Conservation (phyloP, 2,329 filamentous ascomycete genomes). For the Cladobotryum protrusum region DNA sequence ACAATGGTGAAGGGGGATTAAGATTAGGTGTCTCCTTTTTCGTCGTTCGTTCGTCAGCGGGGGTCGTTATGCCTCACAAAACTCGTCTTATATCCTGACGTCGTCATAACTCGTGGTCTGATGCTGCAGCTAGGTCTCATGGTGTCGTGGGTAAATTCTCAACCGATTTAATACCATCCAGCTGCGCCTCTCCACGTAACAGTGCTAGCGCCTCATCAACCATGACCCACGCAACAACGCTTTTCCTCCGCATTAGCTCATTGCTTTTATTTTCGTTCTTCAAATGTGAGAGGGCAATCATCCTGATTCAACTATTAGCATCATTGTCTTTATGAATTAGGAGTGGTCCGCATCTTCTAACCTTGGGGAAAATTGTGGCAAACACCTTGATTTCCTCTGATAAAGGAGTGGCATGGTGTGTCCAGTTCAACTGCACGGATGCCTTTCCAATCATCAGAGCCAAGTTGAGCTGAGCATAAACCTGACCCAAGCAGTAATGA, state of each 20-base stretch:
- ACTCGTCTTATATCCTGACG: slow-evolving; percentile 10
- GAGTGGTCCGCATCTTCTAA: slow-evolving; percentile 41
- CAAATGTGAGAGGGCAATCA: slow-evolving; percentile 74
- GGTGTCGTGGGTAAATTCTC: neutral
- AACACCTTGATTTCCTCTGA: slow-evolving; percentile 98
- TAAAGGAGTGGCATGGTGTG: slow-evolving; percentile 72
- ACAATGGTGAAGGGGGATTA: slow-evolving; percentile 9
- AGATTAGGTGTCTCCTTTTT: slow-evolving; percentile 5
- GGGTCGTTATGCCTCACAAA: slow-evolving; percentile 4
- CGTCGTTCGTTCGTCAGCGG: slow-evolving; percentile 1
- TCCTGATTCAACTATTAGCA: slow-evolving; percentile 46
- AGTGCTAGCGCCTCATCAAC: too few species aligned
- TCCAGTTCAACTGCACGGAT: slow-evolving; percentile 80
- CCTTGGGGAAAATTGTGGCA: slow-evolving; percentile 95
- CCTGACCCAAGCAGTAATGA: slow-evolving; percentile 93
- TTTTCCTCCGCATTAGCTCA: neutral
- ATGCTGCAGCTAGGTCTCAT: neutral
- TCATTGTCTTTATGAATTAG: too few species aligned
- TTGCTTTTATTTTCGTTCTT: slow-evolving; percentile 39
- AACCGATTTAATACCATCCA: neutral
- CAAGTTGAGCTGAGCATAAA: slow-evolving; percentile 83
- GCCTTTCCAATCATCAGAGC: slow-evolving; percentile 89
- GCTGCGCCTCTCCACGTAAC: neutral
- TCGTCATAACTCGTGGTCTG: neutral
- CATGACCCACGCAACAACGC: slow-evolving; percentile 18